A percentile compares a stretch with the other conserved stretches of the same genome.
Conservation (phyloP, 1,139 yeast genomes). For the Wickerhamiella infanticola region DNA sequence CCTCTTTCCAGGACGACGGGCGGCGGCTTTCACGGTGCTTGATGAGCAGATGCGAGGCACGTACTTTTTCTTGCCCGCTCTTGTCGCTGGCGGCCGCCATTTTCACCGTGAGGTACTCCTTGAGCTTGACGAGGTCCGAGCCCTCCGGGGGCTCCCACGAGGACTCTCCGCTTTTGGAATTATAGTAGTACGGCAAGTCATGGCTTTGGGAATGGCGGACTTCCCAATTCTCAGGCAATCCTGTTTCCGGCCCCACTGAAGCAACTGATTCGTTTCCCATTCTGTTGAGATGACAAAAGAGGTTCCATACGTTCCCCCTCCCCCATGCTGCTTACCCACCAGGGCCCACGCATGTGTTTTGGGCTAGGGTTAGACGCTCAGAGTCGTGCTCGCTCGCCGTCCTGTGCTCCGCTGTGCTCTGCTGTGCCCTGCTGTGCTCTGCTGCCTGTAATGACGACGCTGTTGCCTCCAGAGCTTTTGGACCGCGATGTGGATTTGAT, state of each 20-base stretch:
- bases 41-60: conserved; percentile 59
- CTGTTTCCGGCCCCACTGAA: conserved; percentile 29
- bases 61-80: conserved; percentile 41
- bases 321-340: not conserved
- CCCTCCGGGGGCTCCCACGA: conserved; percentile 90
- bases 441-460: not conserved
- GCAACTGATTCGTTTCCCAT: not conserved
- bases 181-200: conserved; percentile 67
- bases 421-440: not conserved
- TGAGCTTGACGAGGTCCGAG: conserved; percentile 47
- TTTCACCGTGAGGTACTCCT: conserved; percentile 35
- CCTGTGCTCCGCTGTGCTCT: no score
- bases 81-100: conserved; percentile 15
- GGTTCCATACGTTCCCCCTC: not conserved
- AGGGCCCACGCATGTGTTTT: not conserved
- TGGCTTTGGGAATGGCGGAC: conserved; percentile 66
- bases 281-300: not conserved
- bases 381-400: no score
- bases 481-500: conserved; percentile 2
- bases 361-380: no score
- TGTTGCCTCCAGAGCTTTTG: conserved; percentile 3
- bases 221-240: conserved; percentile 79
- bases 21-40: conserved; percentile 75
- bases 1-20: conserved; percentile 83
- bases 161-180: conserved; percentile 55